These are phyloP conservation scores for Schizothecium vesticola DNA, from an alignment of 495 filamentous ascomycete species.

Conservation along the genomic window DNA sequence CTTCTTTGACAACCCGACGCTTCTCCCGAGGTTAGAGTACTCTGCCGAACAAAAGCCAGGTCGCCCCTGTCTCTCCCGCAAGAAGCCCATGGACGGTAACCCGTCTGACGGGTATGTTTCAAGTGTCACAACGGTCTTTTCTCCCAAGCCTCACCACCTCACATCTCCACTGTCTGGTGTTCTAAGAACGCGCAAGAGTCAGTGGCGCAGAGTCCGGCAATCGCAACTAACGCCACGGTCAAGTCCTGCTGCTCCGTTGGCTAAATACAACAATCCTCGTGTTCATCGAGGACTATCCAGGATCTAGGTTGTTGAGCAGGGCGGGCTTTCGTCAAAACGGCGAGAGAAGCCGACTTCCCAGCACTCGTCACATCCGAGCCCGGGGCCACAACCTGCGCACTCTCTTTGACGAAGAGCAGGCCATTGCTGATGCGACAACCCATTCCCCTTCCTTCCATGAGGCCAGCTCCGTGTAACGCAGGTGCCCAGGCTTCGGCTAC, in stretches of 20 bases:
- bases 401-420: not conserved
- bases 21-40: conserved; percentile 6
- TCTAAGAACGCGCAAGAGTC: conserved; percentile 2
- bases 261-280: conserved; percentile 7
- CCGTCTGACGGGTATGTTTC: conserved; percentile 16
- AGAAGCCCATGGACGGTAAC: not conserved
- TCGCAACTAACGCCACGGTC: not conserved
- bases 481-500: not conserved
- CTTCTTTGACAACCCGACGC: conserved; percentile 1
- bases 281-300: not conserved
- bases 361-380: not conserved
- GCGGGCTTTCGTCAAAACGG: not conserved
- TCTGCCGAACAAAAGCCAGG: not conserved
- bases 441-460: conserved; percentile 9
- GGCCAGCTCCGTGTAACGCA: not conserved
- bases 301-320: not conserved
- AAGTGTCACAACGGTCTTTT: conserved; percentile 17
- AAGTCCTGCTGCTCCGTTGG: not conserved
- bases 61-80: not conserved
- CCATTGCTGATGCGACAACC: conserved; percentile 5
- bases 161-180: conserved; percentile 9
- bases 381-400: not conserved
- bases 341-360: not conserved
- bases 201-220: not conserved
- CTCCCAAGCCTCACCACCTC: conserved; percentile 3